Evolutionary conservation across 176 grass and related monocot species (phyloP), one percentile per base, ranked within the genome.

Genomic region (Musa itinerans): DNA sequence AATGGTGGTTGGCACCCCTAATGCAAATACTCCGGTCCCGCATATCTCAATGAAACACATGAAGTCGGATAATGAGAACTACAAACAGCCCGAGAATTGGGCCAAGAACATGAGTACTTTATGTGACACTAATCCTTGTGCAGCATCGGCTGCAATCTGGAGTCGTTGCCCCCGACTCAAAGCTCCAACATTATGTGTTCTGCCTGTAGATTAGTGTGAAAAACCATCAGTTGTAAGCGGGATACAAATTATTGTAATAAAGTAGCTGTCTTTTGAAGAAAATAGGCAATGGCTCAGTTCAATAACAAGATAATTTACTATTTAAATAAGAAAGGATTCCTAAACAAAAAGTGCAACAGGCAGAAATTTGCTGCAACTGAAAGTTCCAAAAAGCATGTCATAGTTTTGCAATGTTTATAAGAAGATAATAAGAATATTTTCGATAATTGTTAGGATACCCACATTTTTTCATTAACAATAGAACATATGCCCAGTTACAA

Each of bases 1-100:
- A 69, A 22, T 9, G 76, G 24, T 43, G 76, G 76, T 26, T 11
- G 55, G 76, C 76, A 78, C 12, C 24, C 64, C 10, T 48, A 50
- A 14, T 78, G 76, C 23, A 78, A 25, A 69, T 78, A 78, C 26
- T 78, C 76, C 5, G 58, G 26, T 24, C 76, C 65, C 58, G 10
- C 9, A 78, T 21, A 25, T 13, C 20, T 62, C 7, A 17, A 15
- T 6, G 13, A 7, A 15, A 15, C 17, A 62, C 12, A n/a, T 21
- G 1, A 62, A 62, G 9, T 62, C 20, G 21, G 57, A 62, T 62
- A 21, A 9, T 21, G 13, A n/a, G 20, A 62, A 62, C 57, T 8
- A 17, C 20, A 62, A 62, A 62, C 17, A 62, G 34, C 34, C 4
- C 34, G 34, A 62, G 20, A 62, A 62, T n/a, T 58, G 57, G 17